These are phyloP conservation scores for Waitea zeae DNA, from an alignment of 1,284 basidiomycete species.

Conservation along the genomic window DNA sequence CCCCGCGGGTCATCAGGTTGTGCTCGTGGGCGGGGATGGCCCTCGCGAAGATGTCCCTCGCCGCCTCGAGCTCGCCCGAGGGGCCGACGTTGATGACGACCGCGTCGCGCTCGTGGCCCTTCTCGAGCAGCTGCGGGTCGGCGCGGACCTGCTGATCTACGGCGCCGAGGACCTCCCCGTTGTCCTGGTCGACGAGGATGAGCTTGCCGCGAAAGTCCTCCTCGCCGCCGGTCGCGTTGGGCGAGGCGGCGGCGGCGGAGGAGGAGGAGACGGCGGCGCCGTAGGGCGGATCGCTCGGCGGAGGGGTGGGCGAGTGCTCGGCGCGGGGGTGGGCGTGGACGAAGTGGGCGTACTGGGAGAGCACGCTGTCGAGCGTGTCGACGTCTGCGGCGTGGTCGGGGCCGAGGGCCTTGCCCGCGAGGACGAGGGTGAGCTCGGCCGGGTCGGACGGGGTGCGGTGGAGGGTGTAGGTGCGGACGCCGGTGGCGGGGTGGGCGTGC, in stretches of 20 bases:
- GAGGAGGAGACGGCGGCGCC: not conserved
- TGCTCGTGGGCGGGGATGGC: constrained; percentile 49
- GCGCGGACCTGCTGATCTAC: constrained; percentile 48
- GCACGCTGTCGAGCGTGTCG: constrained; percentile 51
- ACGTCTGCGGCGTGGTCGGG: constrained; percentile 38
- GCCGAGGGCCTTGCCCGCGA: constrained; percentile 13
- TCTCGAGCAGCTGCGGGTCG: constrained; percentile 35
- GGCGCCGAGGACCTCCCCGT: constrained; percentile 59
- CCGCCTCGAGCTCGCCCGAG: constrained; percentile 15
- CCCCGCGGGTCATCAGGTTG: constrained; percentile 59
- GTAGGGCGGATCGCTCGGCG: constrained; percentile 4
- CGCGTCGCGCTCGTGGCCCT: too few species aligned
- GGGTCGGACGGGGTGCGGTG: constrained; percentile 8
- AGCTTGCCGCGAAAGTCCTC: constrained; percentile 46
- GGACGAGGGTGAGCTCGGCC: constrained; percentile 23
- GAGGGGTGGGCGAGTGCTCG: not conserved
- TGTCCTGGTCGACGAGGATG: constrained; percentile 59
- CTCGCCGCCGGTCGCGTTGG: constrained; percentile 6
- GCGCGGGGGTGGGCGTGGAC: constrained; percentile 7
- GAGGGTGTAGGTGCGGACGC: constrained; percentile 28
- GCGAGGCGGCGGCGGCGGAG: constrained; percentile 2
- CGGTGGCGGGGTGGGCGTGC: constrained; percentile 16
- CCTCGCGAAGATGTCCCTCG: constrained; percentile 33
- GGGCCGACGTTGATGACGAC: constrained; percentile 66
- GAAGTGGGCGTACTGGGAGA: constrained; percentile 48